phyloP scores from a whole-genome alignment of 2,329 filamentous ascomycete species.

The Fusarium sacchari region DNA sequence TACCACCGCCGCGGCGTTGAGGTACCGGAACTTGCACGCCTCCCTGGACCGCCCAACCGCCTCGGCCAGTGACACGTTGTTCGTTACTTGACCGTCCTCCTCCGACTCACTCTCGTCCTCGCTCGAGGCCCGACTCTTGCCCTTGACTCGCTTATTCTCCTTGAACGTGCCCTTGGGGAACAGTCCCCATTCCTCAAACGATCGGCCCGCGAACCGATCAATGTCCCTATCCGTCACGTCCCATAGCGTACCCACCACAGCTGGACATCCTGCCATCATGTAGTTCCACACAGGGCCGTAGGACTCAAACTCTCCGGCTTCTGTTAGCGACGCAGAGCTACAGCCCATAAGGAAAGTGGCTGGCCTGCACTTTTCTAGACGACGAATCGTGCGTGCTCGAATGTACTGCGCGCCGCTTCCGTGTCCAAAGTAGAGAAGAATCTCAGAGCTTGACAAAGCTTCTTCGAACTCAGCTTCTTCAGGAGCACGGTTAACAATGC shows the following conservation, averaged over 20 bases:
- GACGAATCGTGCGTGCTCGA: conserved; percentile 82
- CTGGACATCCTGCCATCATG: conserved; percentile 85
- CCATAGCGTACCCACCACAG: conserved; percentile 93
- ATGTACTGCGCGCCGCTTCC: conserved; percentile 96
- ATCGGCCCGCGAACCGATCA: conserved; percentile 84
- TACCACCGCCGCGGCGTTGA: conserved; percentile 93
- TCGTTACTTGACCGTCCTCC: conserved; percentile 41
- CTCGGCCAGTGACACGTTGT: conserved; percentile 73
- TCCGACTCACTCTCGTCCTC: conserved; percentile 42
- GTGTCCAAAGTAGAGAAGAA: conserved; percentile 95
- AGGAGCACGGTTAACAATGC: conserved; percentile 75
- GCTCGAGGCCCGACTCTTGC: conserved; percentile 37
- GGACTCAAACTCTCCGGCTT: conserved; percentile 89
- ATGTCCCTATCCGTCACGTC: conserved; percentile 98
- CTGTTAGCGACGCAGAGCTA: conserved; percentile 80
- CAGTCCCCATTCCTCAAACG: conserved; percentile 90
- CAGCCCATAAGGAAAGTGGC: conserved; percentile 94
- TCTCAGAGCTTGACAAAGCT: conserved; percentile 71
- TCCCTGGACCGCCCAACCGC: conserved; percentile 80
- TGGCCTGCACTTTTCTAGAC: conserved; percentile 77
- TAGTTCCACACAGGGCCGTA: conserved; percentile 92
- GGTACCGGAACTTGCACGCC: conserved; percentile 86
- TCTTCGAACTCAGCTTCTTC: conserved; percentile 80
- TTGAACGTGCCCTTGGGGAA: conserved; percentile 60
- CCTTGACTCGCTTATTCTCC: conserved; percentile 46